Evolutionary conservation across 495 filamentous ascomycete species (phyloP), one percentile per base, ranked within the genome.

Genomic region (Xylaria sp.): DNA sequence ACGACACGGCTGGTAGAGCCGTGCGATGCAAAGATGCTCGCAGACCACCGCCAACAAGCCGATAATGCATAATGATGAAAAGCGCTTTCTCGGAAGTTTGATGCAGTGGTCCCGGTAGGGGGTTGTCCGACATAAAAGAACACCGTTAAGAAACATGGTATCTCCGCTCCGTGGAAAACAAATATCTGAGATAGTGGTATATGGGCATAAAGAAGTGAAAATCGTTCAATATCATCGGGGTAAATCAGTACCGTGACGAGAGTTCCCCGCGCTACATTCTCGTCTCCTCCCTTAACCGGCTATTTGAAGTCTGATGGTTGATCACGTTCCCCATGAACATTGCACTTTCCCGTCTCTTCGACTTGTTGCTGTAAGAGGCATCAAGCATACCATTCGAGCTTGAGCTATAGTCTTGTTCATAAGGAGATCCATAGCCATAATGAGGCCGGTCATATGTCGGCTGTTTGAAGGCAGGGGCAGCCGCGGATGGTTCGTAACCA

Each of bases 251-350:
- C 21, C 15, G 6, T 43, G 44, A 43, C 14, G 26, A 41, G 43
- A 44, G 15, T n/a, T 69, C 46, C 62, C 64, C 61, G 7, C n/a
- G 33, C 76, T 70, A 79, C 73, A 79, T 73, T 62, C 63, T 74
- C 31, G 78, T 77, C 73, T 85, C 83, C 44, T 86, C 84, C 15
- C 84, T 77, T 19, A 85, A 61, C 6, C 82, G 83, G 62, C 84
- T 84, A 75, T 81, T 85, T 5, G 81, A 82, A 35, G 78, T 76
- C 72, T 84, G 82, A 29, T 84, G 81, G 69, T 73, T 83, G 62
- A 85, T 78, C 72, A 74, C 75, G 69, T 76, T 81, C 24, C 80
- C 81, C 82, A 84, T 82, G 59, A 84, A 82, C 80, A 86, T 84
- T 24, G 78, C 41, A 71, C 84, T 86, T 73, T 86, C 84, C 48